Conservation (phyloP, 768 basidiomycete species). For the Mycena floridula region DNA sequence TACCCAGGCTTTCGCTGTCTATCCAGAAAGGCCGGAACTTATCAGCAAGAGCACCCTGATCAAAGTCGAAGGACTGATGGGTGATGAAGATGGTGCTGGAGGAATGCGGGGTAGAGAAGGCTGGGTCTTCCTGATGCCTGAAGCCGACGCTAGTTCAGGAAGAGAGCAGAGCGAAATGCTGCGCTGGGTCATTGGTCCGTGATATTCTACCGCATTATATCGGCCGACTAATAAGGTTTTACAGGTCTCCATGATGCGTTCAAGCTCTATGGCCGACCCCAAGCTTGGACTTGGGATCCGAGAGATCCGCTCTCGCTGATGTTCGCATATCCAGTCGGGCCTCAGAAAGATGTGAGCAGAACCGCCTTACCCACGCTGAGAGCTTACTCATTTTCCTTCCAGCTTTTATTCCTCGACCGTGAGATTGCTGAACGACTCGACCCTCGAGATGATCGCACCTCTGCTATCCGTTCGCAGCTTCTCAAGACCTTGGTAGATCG, state of each 20-base stretch:
- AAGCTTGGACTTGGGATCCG: constrained; percentile 85
- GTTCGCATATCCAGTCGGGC: constrained; percentile 91
- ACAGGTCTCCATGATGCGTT: constrained; percentile 83
- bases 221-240: background rate
- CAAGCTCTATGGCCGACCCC: constrained; percentile 83
- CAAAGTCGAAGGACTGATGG: constrained; percentile 84
- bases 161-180: constrained; percentile 74
- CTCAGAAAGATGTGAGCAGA: constrained; percentile 77
- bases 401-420: constrained; percentile 86
- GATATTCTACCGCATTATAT: background rate
- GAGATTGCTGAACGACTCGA: constrained; percentile 76
- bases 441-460: constrained; percentile 72
- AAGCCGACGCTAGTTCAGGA: constrained; percentile 55
- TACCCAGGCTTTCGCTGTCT: constrained; percentile 89
- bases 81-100: constrained; percentile 66
- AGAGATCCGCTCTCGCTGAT: constrained; percentile 77
- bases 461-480: constrained; percentile 56
- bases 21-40: constrained; percentile 90
- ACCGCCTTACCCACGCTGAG: constrained; percentile 10
- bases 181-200: constrained; percentile 83
- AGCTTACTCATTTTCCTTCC: constrained; percentile 2
- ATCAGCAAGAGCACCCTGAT: constrained; percentile 86
- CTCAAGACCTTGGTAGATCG: constrained; percentile 57
- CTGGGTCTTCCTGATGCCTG: constrained; percentile 90
- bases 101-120: constrained; percentile 68